phyloP scores from a whole-genome alignment of 2,329 filamentous ascomycete genomes.

The Cryoendolithus antarcticus region DNA sequence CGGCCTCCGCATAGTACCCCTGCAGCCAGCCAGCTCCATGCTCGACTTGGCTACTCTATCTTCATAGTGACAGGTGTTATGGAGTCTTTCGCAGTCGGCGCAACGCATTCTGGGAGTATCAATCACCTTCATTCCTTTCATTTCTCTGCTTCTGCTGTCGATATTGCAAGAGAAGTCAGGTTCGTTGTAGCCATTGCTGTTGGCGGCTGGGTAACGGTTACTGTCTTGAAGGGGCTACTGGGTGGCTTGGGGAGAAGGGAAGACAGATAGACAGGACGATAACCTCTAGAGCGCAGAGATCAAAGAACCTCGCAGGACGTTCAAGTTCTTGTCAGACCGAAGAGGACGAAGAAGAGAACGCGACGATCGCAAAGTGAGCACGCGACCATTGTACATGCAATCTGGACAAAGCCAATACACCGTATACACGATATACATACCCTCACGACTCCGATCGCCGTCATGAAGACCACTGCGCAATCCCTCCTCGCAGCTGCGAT shows the following conservation, averaged over 20 bases:
- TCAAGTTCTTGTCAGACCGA: no score
- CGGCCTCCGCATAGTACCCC: no score
- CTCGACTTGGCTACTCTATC: no score
- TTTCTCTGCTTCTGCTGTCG: slow-evolving; percentile 36
- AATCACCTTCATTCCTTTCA: slow-evolving; percentile 40
- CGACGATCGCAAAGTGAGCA: no score
- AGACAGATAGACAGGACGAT: not conserved
- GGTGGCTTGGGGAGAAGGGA: slow-evolving; percentile 10
- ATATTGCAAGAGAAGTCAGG: slow-evolving; percentile 39
- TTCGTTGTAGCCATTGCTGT: slow-evolving; percentile 39
- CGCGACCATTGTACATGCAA: no score
- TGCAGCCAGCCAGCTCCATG: no score
- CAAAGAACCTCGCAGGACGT: no score
- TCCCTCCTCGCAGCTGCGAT: no score
- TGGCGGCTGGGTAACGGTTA: slow-evolving; percentile 20
- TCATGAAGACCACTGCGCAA: not conserved
- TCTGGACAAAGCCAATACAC: no score
- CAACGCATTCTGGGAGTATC: slow-evolving; percentile 21
- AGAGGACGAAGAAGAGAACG: no score
- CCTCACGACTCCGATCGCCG: not conserved
- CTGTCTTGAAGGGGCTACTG: slow-evolving; percentile 13
- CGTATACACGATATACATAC: no score
- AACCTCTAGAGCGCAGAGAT: not conserved
- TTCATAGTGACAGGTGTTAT: slow-evolving; percentile 9
- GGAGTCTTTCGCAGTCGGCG: slow-evolving; percentile 20